Percentiles rank a stretch among this genome's conserved stretches.
Evolutionary conservation across 306 rosid genomes (phyloP).

Genomic region (Castanea crenata): DNA sequence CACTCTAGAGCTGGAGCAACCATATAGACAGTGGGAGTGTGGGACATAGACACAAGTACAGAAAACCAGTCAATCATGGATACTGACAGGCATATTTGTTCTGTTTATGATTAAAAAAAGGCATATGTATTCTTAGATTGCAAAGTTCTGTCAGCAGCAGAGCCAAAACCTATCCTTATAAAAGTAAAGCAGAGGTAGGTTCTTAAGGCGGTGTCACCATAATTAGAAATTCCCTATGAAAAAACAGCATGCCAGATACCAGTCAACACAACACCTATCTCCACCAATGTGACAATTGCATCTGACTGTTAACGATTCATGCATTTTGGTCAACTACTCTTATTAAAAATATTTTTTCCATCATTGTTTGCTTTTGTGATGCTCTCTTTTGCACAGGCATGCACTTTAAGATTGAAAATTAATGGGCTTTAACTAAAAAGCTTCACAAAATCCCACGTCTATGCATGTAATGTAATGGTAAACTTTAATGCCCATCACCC

Average conservation of each 20-base stretch:
- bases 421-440: not conserved
- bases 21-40: not conserved
- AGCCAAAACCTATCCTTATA: not conserved
- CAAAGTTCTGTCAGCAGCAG: not conserved
- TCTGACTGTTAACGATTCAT: not conserved
- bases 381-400: not conserved
- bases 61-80: not conserved
- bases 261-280: too few relatives aligned
- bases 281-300: not conserved
- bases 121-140: not conserved
- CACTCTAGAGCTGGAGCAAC: not conserved
- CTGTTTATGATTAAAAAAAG: too few relatives aligned
- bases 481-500: not conserved
- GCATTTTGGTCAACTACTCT: not conserved
- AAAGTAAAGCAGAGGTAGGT: not conserved
- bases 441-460: not conserved
- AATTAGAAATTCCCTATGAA: not conserved
- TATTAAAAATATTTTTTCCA: not conserved
- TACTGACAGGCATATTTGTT: too few relatives aligned
- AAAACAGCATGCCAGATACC: not conserved
- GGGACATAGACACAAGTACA: not conserved
- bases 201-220: not conserved
- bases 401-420: not conserved
- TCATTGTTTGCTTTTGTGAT: not conserved
- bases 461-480: not conserved